phyloP scores from a whole-genome alignment of 768 basidiomycete genomes.

The Gyrodon lividus region DNA sequence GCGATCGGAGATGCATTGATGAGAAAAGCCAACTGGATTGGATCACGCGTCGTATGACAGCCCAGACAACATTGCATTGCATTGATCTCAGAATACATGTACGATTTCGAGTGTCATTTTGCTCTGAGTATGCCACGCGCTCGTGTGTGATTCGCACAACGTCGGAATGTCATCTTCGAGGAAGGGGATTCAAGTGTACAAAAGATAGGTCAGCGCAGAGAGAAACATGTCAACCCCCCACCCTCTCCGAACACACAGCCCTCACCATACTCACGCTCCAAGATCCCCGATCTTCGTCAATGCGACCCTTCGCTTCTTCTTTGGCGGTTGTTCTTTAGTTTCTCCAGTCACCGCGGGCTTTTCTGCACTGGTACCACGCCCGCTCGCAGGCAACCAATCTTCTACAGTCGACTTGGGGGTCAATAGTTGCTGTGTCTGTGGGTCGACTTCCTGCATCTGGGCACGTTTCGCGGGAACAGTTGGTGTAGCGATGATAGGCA shows the following conservation, averaged over 20 bases:
- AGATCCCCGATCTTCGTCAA: conserved; percentile 69
- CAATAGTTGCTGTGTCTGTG: conserved; percentile 6
- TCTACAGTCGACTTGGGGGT: conserved; percentile 34
- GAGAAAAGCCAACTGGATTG: background rate
- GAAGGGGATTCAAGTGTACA: too few relatives aligned
- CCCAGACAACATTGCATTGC: conserved; percentile 17
- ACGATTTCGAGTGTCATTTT: conserved; percentile 2
- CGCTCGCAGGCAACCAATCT: conserved; percentile 15
- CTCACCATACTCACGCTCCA: conserved; percentile 19
- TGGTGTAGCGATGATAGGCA: conserved; percentile 31
- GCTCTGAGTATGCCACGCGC: background rate
- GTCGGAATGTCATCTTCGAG: background rate
- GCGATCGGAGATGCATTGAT: conserved; percentile 4
- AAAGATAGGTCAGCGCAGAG: conserved; percentile 1
- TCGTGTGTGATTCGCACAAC: background rate
- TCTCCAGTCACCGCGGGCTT: conserved; percentile 16
- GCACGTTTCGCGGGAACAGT: conserved; percentile 36
- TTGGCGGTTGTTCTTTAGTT: conserved; percentile 56
- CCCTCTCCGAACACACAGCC: background rate
- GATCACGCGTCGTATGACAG: conserved; percentile 11
- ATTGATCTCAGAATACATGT: conserved; percentile 23
- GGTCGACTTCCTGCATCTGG: conserved; percentile 29
- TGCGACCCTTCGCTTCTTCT: conserved; percentile 83
- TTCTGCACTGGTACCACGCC: conserved; percentile 10
- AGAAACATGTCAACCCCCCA: background rate